Base-by-base conservation (phyloP, 305 asterid species). In the Solanum hybrid region DNA sequence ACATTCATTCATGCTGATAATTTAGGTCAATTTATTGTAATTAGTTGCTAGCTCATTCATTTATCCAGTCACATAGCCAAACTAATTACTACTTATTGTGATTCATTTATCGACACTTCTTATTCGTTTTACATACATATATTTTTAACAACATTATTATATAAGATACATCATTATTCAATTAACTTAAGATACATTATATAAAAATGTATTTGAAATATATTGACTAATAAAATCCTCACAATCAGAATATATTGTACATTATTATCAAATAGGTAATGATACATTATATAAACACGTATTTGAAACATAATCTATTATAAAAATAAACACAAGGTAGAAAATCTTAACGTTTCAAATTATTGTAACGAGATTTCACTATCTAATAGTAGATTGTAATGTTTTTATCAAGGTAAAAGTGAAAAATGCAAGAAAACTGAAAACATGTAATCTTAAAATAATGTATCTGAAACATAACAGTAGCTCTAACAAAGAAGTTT, bases 161-260 rank as follows among this genome's bases (percentile, higher is more conserved):
- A 39, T 39, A 39, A 39, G 45, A 11, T 39, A 39, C 45, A 39
- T 39, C 45, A 38, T 38, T 38, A 38, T 39, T 39, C 51, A 39
- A 11, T 51, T 51, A 51, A 51, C 22, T 51, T 51, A 51, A 15
- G 68, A 51, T 51, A 51, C 68, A 51, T 51, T 51, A 51, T 41
- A 41, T 51, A 2, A 0, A 15, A 5, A 17, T 51, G 20, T 14
- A 51, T 51, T 2, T 51, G 3, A 51, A 51, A 51, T 51, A 51
- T 2, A 51, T 14, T 5, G 1, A 5, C 8, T 51, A 1, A 51
- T 51, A 51, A 2, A 15, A 51, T 51, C 7, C 0, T 0, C n/a
- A 15, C 68, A 51, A 51, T 51, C 1, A 51, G 8, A 51, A 51
- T 51, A 51, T 15, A 51, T 15, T 51, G 68, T 51, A 15, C n/a